These are phyloP conservation scores for Trichosporon inkin DNA, from an alignment of 1,284 basidiomycete genomes.

Conservation along the genomic window DNA sequence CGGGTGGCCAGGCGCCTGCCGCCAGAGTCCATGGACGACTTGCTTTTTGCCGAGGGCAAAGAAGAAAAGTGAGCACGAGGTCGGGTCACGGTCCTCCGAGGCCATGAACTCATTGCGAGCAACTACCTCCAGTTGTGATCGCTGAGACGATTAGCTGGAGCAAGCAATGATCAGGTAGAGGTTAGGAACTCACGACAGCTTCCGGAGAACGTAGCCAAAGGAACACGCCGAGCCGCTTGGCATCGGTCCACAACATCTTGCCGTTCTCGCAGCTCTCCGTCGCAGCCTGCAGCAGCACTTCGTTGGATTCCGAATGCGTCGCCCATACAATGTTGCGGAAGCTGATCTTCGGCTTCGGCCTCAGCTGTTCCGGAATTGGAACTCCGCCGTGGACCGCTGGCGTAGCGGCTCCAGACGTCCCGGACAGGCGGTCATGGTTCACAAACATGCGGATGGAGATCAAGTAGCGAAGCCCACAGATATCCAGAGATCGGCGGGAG, in stretches of 20 bases:
- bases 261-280: constrained; percentile 63
- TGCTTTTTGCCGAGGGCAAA: constrained; percentile 89
- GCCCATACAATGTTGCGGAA: constrained; percentile 95
- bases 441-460: constrained; percentile 67
- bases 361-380: background rate
- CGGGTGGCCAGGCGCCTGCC: constrained; percentile 88
- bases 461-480: constrained; percentile 83
- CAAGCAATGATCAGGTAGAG: background rate
- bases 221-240: constrained; percentile 76
- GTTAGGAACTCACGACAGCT: constrained; percentile 59
- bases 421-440: constrained; percentile 34
- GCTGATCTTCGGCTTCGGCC: constrained; percentile 36
- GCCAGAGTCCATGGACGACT: constrained; percentile 90
- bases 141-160: constrained; percentile 52
- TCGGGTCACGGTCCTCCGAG: constrained; percentile 80
- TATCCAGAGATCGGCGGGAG: constrained; percentile 76
- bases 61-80: constrained; percentile 83
- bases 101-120: constrained; percentile 89
- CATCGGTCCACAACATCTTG: constrained; percentile 84
- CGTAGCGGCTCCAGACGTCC: constrained; percentile 25
- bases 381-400: constrained; percentile 12
- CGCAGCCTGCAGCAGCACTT: constrained; percentile 68
- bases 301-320: constrained; percentile 87
- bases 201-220: constrained; percentile 80
- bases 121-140: constrained; percentile 76